A percentile compares a stretch with the other conserved stretches of the same genome.
phyloP scores from a whole-genome alignment of 192 early-diverging fungal genomes.

The Geranomyces michiganensis region DNA sequence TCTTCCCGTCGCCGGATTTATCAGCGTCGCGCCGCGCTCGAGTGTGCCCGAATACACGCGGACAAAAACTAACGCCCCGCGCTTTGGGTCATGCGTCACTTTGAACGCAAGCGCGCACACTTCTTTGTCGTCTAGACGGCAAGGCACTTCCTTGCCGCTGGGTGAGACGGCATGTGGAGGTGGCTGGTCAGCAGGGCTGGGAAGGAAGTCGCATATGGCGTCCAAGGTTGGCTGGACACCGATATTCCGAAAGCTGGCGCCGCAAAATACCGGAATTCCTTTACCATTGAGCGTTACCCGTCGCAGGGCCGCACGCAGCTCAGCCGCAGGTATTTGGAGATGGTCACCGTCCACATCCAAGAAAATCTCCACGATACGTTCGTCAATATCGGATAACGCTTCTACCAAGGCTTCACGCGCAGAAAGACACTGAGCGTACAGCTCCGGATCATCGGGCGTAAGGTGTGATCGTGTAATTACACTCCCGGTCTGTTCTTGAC shows the following conservation, averaged over 20 bases:
- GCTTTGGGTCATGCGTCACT: constrained; percentile 78
- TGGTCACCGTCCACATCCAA: constrained; percentile 77
- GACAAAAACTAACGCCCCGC: constrained; percentile 91
- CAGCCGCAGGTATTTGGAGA: constrained; percentile 58
- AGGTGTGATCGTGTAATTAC: constrained; percentile 31
- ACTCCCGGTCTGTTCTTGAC: constrained; percentile 43
- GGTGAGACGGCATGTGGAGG: constrained; percentile 53
- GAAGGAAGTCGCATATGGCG: constrained; percentile 83
- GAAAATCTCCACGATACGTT: constrained; percentile 81
- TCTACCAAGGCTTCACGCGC: constrained; percentile 79
- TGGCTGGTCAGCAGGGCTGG: constrained; percentile 74
- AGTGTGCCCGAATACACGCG: constrained; percentile 83
- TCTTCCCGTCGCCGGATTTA: constrained; percentile 51
- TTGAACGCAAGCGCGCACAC: constrained; percentile 91
- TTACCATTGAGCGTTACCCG: constrained; percentile 68
- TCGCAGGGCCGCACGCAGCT: constrained; percentile 69
- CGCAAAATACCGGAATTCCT: constrained; percentile 83
- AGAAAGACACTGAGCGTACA: constrained; percentile 39
- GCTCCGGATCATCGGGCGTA: neutral
- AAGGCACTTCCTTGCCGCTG: constrained; percentile 37
- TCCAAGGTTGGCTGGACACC: constrained; percentile 95
- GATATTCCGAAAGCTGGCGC: constrained; percentile 84
- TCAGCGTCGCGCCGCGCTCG: constrained; percentile 67
- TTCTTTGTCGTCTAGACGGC: constrained; percentile 35
- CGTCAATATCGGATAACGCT: constrained; percentile 79